Percentiles rank a stretch among this genome's conserved stretches.
These are phyloP conservation scores for Xylaria hypoxylon DNA, from an alignment of 2,329 filamentous ascomycete genomes.

Conservation along the genomic window DNA sequence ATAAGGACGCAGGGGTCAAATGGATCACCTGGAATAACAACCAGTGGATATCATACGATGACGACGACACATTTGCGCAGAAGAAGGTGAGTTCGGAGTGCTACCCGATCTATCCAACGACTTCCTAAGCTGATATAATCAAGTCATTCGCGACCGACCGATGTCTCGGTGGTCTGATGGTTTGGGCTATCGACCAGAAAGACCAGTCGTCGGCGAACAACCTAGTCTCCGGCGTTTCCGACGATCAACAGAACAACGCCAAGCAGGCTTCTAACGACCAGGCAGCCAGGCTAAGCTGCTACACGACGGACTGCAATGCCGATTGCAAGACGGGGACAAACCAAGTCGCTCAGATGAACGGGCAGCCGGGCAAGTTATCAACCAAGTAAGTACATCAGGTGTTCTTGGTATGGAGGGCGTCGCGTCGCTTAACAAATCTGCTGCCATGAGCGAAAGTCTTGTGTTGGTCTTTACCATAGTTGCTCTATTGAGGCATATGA, in stretches of 20 bases:
- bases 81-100: conserved; percentile 32
- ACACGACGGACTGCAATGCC: not conserved
- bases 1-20: conserved; percentile 45
- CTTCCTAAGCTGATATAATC: too few species aligned
- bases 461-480: too few species aligned
- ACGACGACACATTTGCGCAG: too few species aligned
- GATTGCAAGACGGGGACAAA: not conserved
- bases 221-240: not conserved
- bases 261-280: not conserved
- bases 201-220: not conserved
- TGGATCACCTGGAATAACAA: conserved; percentile 45
- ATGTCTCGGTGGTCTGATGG: conserved; percentile 52
- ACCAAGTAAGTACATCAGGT: too few species aligned
- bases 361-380: not conserved
- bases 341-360: conserved; percentile 2
- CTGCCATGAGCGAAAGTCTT: too few species aligned
- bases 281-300: not conserved
- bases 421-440: too few species aligned
- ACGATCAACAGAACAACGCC: not conserved
- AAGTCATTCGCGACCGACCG: too few species aligned
- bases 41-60: too few species aligned
- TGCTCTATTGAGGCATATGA: too few species aligned
- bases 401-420: too few species aligned
- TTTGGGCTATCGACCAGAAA: conserved; percentile 20
- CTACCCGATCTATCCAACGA: too few species aligned